Conservation (phyloP, 805 yeast species). For the Teunomyces cretensis region DNA sequence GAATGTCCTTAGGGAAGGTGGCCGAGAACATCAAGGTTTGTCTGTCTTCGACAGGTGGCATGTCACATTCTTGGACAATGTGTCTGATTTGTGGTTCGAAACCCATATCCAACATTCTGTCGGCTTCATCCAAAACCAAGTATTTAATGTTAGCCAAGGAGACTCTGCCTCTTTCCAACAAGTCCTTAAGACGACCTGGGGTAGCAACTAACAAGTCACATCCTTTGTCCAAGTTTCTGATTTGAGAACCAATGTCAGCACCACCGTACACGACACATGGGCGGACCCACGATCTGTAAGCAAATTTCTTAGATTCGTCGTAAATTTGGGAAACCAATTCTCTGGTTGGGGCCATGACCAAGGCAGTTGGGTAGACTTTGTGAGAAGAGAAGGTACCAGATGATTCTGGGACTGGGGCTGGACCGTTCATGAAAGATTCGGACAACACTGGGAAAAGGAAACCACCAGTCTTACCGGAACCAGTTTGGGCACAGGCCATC, state of each 20-base stretch:
- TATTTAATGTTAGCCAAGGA: slow-evolving; percentile 88
- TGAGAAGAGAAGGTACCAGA: slow-evolving; percentile 56
- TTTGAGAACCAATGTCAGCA: slow-evolving; percentile 87
- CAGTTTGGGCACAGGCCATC: slow-evolving; percentile 98
- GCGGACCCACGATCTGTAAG: slow-evolving; percentile 97
- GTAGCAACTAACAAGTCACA: slow-evolving; percentile 97
- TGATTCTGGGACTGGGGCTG: slow-evolving; percentile 57
- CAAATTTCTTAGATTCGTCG: slow-evolving; percentile 93
- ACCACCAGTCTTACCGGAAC: slow-evolving; percentile 99
- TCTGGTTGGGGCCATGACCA: slow-evolving; percentile 98
- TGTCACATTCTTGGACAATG: slow-evolving; percentile 95
- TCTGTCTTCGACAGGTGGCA: slow-evolving; percentile 89
- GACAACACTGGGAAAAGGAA: slow-evolving; percentile 96
- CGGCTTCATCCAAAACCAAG: slow-evolving; percentile 97
- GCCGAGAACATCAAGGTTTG: slow-evolving; percentile 99
- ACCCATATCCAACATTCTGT: slow-evolving; percentile 99
- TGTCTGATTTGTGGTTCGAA: slow-evolving; percentile 99
- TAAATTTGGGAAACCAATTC: slow-evolving; percentile 96
- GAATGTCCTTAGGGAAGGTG: slow-evolving; percentile 98
- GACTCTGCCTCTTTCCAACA: slow-evolving; percentile 91
- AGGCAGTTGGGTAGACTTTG: slow-evolving; percentile 91
- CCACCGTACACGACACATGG: slow-evolving; percentile 99
- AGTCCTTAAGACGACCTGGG: slow-evolving; percentile 97
- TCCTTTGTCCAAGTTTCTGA: slow-evolving; percentile 86
- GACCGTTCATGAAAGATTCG: slow-evolving; percentile 86